Evolutionary conservation across 345 rosid species (phyloP).

Genomic region (Xanthoceras sorbifolium): DNA sequence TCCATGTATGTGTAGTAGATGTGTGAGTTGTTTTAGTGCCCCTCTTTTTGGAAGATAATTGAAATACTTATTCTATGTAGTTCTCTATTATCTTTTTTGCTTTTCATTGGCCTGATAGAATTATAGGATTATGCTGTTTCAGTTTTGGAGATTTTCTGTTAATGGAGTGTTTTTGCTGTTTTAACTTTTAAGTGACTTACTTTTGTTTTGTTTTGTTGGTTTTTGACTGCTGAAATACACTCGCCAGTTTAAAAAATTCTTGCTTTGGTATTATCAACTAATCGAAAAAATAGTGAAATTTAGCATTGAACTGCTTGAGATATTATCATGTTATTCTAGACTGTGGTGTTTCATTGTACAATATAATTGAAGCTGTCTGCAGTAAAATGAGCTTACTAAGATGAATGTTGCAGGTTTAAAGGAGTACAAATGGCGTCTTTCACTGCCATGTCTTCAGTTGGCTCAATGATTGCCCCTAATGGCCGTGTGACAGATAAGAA

Average conservation of each 20-base stretch:
- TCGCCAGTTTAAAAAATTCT: neutral
- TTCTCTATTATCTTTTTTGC: neutral
- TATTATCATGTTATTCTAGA: too few species aligned
- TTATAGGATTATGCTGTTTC: neutral
- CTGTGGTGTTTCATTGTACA: neutral
- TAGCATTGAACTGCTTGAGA: neutral
- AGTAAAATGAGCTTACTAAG: neutral
- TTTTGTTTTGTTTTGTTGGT: neutral
- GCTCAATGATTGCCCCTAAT: conserved; percentile 65
- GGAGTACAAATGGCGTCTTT: conserved; percentile 72
- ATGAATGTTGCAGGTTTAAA: conserved; percentile 24
- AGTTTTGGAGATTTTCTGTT: neutral
- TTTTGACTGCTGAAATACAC: neutral
- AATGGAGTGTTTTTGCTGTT: neutral
- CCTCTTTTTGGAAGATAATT: neutral
- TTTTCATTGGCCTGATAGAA: neutral
- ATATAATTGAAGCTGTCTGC: neutral
- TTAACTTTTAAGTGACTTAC: neutral
- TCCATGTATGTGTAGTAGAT: neutral
- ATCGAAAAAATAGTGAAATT: neutral
- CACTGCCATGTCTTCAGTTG: conserved; percentile 69
- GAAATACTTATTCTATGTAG: neutral
- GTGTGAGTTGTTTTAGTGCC: neutral
- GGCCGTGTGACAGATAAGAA: conserved; percentile 56
- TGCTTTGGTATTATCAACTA: neutral